Conservation (phyloP, 2,329 filamentous ascomycete species). For the Aspergillus aculeatinus region DNA sequence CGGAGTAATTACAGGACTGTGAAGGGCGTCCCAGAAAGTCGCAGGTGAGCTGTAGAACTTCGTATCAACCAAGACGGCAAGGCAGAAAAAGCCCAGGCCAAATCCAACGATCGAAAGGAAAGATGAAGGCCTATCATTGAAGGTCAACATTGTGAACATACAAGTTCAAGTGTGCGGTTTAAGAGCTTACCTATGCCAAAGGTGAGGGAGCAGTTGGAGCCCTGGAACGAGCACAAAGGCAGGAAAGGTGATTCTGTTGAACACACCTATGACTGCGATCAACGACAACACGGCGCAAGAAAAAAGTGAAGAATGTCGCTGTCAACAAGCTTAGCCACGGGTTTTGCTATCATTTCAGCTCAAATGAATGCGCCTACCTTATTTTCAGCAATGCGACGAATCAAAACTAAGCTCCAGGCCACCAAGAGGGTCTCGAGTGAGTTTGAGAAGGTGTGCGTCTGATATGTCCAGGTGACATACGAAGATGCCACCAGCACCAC, state of each 20-base stretch:
- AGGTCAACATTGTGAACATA: conserved; percentile 11
- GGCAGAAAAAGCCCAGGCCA: conserved; percentile 64
- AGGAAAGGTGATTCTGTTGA: conserved; percentile 96
- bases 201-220: conserved; percentile 80
- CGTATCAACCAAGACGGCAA: conserved; percentile 82
- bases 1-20: conserved; percentile 68
- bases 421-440: conserved; percentile 92
- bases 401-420: conserved; percentile 88
- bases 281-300: conserved; percentile 77
- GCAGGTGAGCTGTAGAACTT: conserved; percentile 64
- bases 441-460: conserved; percentile 98
- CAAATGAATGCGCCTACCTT: conserved; percentile 53
- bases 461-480: conserved; percentile 98
- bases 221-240: conserved; percentile 86
- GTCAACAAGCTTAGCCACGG: conserved; percentile 18
- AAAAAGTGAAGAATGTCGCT: conserved; percentile 73
- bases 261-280: conserved; percentile 79
- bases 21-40: conserved; percentile 44
- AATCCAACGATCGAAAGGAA: conserved; percentile 65
- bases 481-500: conserved; percentile 87
- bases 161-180: neutral
- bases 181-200: conserved; percentile 68
- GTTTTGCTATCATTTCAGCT: neutral
- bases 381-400: conserved; percentile 77
- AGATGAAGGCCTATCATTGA: conserved; percentile 51